These are phyloP conservation scores for Debaryomyces robertsiae DNA, from an alignment of 1,139 yeast genomes.

Conservation along the genomic window DNA sequence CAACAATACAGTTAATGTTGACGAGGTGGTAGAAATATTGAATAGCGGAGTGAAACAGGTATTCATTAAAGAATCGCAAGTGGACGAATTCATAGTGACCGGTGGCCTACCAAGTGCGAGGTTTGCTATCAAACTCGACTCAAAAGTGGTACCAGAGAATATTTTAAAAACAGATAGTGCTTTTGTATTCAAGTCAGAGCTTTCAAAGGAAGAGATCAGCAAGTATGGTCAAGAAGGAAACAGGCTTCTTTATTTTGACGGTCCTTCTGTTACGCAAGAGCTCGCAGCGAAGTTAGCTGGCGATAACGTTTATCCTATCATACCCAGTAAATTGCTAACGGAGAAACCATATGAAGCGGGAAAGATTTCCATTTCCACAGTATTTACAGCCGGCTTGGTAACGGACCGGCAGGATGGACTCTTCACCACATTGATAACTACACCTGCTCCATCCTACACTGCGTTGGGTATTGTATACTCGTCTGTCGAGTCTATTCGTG, in stretches of 20 bases:
- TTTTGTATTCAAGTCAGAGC: slow-evolving; percentile 23
- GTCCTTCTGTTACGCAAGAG: slow-evolving; percentile 24
- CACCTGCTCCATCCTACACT: slow-evolving; percentile 49
- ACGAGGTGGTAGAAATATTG: slow-evolving; percentile 54
- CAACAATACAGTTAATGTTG: slow-evolving; percentile 26
- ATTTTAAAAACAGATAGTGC: slow-evolving; percentile 24
- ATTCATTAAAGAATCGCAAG: slow-evolving; percentile 40
- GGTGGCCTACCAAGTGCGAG: slow-evolving; percentile 66
- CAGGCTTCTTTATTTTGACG: slow-evolving; percentile 41
- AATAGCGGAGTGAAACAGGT: slow-evolving; percentile 68
- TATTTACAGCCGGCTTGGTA: slow-evolving; percentile 57
- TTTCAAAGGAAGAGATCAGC: slow-evolving; percentile 23
- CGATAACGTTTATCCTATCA: slow-evolving; percentile 51
- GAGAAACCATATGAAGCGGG: slow-evolving; percentile 32
- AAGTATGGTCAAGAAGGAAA: slow-evolving; percentile 39
- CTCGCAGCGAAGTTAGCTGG: slow-evolving; percentile 33
- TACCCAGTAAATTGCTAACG: slow-evolving; percentile 45
- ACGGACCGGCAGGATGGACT: slow-evolving; percentile 90
- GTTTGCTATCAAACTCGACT: slow-evolving; percentile 44
- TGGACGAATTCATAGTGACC: slow-evolving; percentile 36
- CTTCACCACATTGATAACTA: slow-evolving; percentile 82
- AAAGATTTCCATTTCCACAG: slow-evolving; percentile 50
- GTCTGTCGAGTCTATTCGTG: slow-evolving; percentile 74
- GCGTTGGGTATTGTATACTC: slow-evolving; percentile 93
- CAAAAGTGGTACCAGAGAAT: slow-evolving; percentile 16